These are phyloP conservation scores for Salvia rosmarinus DNA, from an alignment of 257 asterid species.

Conservation along the genomic window DNA sequence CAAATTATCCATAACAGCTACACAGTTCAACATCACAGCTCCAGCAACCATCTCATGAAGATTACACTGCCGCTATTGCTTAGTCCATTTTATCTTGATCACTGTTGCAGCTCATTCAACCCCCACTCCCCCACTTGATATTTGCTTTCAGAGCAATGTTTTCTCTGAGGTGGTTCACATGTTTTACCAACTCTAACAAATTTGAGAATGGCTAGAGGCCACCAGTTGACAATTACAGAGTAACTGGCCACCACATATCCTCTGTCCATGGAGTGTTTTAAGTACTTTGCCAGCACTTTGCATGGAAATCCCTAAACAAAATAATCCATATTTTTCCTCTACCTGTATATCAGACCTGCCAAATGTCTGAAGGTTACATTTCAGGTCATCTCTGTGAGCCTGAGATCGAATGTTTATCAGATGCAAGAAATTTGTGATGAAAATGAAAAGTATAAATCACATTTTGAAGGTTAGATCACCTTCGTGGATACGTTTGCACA, in stretches of 20 bases:
- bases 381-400: slow-evolving; percentile 45
- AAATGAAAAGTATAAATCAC: slow-evolving; percentile 1
- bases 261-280: slow-evolving; percentile 46
- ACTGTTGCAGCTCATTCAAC: slow-evolving; percentile 32
- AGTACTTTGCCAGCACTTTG: slow-evolving; percentile 41
- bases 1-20: too few species aligned
- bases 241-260: slow-evolving; percentile 52
- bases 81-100: slow-evolving; percentile 23
- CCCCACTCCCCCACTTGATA: background rate
- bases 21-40: too few species aligned
- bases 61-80: slow-evolving; percentile 31
- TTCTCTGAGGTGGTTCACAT: slow-evolving; percentile 38
- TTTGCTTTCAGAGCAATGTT: slow-evolving; percentile 30
- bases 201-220: slow-evolving; percentile 44
- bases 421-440: slow-evolving; percentile 50
- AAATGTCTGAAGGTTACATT: slow-evolving; percentile 49
- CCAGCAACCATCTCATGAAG: too few species aligned
- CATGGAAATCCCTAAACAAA: slow-evolving; percentile 48
- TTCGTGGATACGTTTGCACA: background rate
- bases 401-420: slow-evolving; percentile 52
- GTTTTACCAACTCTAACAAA: slow-evolving; percentile 39
- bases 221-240: slow-evolving; percentile 55
- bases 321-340: slow-evolving; percentile 51
- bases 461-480: slow-evolving; percentile 2
- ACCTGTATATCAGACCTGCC: slow-evolving; percentile 49